Percentiles rank a stretch among this genome's conserved stretches.
phyloP scores from a whole-genome alignment of 106 monocot genomes.

The Acanthochlamys bracteata region DNA sequence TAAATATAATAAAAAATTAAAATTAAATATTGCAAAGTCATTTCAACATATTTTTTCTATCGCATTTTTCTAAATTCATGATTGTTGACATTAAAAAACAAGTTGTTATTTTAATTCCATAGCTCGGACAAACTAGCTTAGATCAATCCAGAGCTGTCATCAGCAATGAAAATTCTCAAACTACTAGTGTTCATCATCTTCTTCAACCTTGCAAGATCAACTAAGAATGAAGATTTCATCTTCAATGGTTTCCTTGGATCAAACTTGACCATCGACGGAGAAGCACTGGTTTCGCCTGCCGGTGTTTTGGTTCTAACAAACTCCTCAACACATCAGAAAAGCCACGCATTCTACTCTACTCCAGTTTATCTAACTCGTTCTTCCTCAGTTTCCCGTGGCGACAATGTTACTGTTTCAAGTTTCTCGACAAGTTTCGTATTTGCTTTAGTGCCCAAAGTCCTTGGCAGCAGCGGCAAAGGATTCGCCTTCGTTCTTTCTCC shows the following conservation, averaged over 20 bases:
- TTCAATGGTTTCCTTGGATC: neutral
- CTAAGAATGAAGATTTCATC: neutral
- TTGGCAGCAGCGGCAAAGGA: slow-evolving; percentile 19
- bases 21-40: no score
- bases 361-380: slow-evolving; percentile 10
- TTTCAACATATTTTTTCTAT: no score
- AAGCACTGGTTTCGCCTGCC: slow-evolving; percentile 8
- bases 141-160: no score
- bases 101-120: no score
- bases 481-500: slow-evolving; percentile 28
- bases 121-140: no score
- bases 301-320: slow-evolving; percentile 36
- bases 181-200: no score
- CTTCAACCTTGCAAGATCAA: no score
- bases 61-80: no score
- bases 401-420: slow-evolving; percentile 11
- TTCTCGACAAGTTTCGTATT: slow-evolving; percentile 48
- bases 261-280: slow-evolving; percentile 23
- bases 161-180: no score
- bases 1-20: no score
- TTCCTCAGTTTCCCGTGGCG: neutral
- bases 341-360: slow-evolving; percentile 28
- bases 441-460: slow-evolving; percentile 11
- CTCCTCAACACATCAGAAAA: slow-evolving; percentile 2
- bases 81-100: no score